Evolutionary conservation across 2,329 filamentous ascomycete genomes (phyloP), one percentile per base, ranked within the genome.

Genomic region (Trichoderma semiorbis): DNA sequence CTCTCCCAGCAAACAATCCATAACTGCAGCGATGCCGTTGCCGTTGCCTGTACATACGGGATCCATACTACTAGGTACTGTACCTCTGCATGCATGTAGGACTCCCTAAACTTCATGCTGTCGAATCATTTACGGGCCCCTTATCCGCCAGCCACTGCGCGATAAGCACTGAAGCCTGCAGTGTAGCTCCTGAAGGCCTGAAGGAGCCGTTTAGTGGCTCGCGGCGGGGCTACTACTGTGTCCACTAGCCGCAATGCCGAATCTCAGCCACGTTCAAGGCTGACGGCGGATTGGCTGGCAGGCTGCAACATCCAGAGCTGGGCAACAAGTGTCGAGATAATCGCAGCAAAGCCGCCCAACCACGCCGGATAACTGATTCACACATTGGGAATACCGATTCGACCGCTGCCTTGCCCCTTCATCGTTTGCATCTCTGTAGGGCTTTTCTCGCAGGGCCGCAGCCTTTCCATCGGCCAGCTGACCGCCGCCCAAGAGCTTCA

Each of bases 241-340:
- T 70, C 73, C 72, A 72, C 53, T 32, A 67, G 63, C 63, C 69
- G 61, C 64, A 72, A 30, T 53, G 67, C 66, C 55, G 67, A 53
- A 32, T 50, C 72, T 75, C 72, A 78, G 78, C 78, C 78, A 79
- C 78, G 74, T 76, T 65, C 77, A 76, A 79, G 74, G 78, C 77
- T 79, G 78, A 79, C 76, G 73, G 74, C 74, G 74, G 74, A 71
- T 64, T 30, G 47, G 69, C 69, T 60, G 55, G 63, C 73, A 79
- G 78, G 77, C 77, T 79, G 74, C 77, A 78, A 75, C 72, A 60
- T 53, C 61, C 47, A 68, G 65, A 66, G 66, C 71, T 60, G 24
- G 50, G 53, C 66, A 47, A 64, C 32, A 58, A 62, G 39, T 28
- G 28, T 69, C 21, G 21, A 50, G 55, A 62, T 28, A n/a, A n/a